Conservation (phyloP, 768 basidiomycete genomes). For the Mycena vulgaris region DNA sequence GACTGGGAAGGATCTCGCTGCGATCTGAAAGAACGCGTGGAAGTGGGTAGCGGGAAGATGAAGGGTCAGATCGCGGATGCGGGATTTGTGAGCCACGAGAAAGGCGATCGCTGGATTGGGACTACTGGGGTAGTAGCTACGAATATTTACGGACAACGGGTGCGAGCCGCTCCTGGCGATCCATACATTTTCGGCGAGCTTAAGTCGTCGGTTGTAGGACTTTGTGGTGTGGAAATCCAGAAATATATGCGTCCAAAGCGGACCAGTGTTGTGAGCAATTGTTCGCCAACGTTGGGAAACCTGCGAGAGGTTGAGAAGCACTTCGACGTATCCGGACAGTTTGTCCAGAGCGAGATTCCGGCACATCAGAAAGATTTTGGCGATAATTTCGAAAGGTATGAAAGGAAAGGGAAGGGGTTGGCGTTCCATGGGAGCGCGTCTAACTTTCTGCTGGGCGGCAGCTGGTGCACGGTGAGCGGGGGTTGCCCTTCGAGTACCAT, state of each 20-base stretch:
- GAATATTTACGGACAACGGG: background rate
- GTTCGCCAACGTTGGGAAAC: slow-evolving; percentile 10
- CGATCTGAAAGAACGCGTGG: background rate
- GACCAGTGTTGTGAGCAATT: background rate
- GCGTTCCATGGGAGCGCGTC: background rate
- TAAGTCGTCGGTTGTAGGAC: background rate
- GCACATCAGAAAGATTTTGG: background rate
- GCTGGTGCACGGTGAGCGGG: background rate
- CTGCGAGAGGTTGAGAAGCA: background rate
- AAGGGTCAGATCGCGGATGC: slow-evolving; percentile 11
- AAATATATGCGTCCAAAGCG: slow-evolving; percentile 4
- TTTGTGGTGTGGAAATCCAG: slow-evolving; percentile 10
- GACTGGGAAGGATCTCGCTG: background rate
- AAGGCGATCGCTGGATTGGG: slow-evolving; percentile 2
- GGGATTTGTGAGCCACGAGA: background rate
- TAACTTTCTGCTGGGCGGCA: background rate
- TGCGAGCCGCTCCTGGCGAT: background rate
- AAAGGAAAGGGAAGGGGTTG: background rate
- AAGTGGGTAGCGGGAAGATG: background rate
- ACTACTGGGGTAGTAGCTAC: background rate
- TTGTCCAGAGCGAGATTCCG: background rate
- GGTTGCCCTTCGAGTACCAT: too few species aligned
- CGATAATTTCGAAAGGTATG: slow-evolving; percentile 11
- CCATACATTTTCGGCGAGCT: background rate
- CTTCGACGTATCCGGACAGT: background rate